phyloP scores from a whole-genome alignment of 331 rosid species.

The Arachis monticola region DNA sequence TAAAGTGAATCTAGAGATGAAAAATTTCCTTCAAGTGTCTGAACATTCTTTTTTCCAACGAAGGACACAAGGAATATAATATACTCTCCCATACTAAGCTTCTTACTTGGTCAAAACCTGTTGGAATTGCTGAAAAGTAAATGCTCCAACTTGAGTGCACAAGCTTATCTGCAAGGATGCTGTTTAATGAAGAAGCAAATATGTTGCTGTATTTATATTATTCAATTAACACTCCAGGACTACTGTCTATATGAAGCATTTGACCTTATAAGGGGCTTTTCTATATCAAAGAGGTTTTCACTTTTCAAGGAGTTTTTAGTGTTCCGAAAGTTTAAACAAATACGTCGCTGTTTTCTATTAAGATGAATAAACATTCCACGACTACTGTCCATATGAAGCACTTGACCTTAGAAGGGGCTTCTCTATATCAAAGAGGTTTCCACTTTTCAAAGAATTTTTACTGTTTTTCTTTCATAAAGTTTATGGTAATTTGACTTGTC shows the following conservation, averaged over 20 bases:
- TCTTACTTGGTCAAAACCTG: conserved; percentile 30
- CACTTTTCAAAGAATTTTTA: conserved; percentile 32
- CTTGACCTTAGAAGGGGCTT: conserved; percentile 14
- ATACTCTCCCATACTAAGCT: conserved; percentile 21
- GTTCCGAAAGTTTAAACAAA: background rate
- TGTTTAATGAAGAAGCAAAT: background rate
- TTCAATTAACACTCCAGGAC: conserved; percentile 8
- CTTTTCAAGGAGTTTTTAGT: conserved; percentile 21
- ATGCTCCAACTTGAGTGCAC: background rate
- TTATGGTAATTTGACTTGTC: conserved; percentile 5
- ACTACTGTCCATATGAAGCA: conserved; percentile 22
- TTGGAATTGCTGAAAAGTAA: conserved; percentile 16
- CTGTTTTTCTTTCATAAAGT: conserved; percentile 10
- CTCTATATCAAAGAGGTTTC: conserved; percentile 23
- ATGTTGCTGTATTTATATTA: conserved; percentile 10
- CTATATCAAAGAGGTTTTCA: conserved; percentile 10
- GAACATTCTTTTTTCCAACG: conserved; percentile 8
- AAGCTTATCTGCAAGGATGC: background rate
- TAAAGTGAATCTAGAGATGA: conserved; percentile 10
- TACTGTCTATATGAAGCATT: conserved; percentile 24
- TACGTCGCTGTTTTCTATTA: background rate
- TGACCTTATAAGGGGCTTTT: conserved; percentile 6
- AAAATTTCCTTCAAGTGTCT: background rate
- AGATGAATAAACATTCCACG: conserved; percentile 13
- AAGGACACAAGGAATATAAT: conserved; percentile 11